Evolutionary conservation across 2,329 filamentous ascomycete species (phyloP).

Genomic region (Aureobasidium sp.): DNA sequence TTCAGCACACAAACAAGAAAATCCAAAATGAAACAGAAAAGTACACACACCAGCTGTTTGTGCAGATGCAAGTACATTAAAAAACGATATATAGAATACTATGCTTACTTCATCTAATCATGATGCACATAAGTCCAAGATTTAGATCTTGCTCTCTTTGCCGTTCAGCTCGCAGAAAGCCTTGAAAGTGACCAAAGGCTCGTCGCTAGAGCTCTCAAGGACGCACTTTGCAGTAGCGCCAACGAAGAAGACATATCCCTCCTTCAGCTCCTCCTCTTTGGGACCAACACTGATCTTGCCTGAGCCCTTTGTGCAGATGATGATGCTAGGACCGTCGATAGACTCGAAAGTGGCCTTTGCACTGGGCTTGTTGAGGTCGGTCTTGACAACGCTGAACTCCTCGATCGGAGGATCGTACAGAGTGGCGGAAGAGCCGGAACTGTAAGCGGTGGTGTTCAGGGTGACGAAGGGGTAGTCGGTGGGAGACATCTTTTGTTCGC

Average conservation of each 20-base stretch:
- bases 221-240: slow-evolving; percentile 80
- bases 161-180: slow-evolving; percentile 80
- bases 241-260: slow-evolving; percentile 54
- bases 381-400: slow-evolving; percentile 85
- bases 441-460: slow-evolving; percentile 75
- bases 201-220: slow-evolving; percentile 60
- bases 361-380: slow-evolving; percentile 60
- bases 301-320: slow-evolving; percentile 80
- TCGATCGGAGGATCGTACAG: slow-evolving; percentile 96
- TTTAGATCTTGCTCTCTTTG: slow-evolving; percentile 28
- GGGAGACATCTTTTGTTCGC: slow-evolving; percentile 87
- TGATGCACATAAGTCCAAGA: background rate
- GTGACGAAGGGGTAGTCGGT: slow-evolving; percentile 78
- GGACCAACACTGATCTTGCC: slow-evolving; percentile 81
- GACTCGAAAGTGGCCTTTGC: slow-evolving; percentile 84
- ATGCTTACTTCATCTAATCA: background rate
- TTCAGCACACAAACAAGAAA: too few species aligned
- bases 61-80: background rate
- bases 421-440: slow-evolving; percentile 61
- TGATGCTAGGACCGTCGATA: slow-evolving; percentile 80
- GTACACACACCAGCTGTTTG: too few species aligned
- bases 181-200: slow-evolving; percentile 81
- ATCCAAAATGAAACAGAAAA: too few species aligned
- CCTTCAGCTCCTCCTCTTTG: slow-evolving; percentile 61
- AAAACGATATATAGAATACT: background rate